phyloP scores from a whole-genome alignment of 129 eudicot species.

The Chrysanthemum seticuspe region DNA sequence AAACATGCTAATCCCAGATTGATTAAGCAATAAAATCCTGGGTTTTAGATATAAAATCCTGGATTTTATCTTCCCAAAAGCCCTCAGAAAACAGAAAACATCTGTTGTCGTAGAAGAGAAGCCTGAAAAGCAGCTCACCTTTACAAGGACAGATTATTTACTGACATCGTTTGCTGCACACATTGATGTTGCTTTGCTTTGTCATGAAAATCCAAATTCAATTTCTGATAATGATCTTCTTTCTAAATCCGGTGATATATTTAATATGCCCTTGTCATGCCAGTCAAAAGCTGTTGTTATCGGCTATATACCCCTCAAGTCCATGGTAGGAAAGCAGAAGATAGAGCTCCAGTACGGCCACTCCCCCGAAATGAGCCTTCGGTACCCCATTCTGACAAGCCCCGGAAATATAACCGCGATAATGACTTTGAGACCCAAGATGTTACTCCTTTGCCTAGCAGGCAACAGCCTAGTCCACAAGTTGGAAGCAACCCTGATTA shows the following conservation, averaged over 20 bases:
- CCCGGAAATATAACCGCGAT: conserved; percentile 23
- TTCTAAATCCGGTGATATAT: conserved; percentile 46
- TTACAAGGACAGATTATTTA: conserved; percentile 81
- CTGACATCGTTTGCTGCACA: conserved; percentile 58
- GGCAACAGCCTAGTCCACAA: conserved; percentile 20
- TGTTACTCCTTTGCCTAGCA: conserved; percentile 28
- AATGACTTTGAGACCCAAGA: conserved; percentile 28
- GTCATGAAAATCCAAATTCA: conserved; percentile 58
- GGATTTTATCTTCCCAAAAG: conserved; percentile 5
- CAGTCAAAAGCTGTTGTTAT: conserved; percentile 56
- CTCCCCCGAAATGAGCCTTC: conserved; percentile 36
- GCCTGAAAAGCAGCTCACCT: conserved; percentile 52
- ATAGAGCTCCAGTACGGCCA: conserved; percentile 39
- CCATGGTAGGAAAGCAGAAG: conserved; percentile 35
- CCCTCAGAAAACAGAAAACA: conserved; percentile 30
- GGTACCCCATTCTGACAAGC: conserved; percentile 32
- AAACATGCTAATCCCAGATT: background rate
- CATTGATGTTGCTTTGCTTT: conserved; percentile 70
- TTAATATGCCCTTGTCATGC: conserved; percentile 70
- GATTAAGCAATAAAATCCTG: conserved; percentile 19
- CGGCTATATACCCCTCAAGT: conserved; percentile 50
- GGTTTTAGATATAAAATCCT: conserved; percentile 21
- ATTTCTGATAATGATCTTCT: conserved; percentile 30
- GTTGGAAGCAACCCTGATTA: conserved; percentile 27
- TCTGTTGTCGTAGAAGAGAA: conserved; percentile 27